These are phyloP conservation scores for Podila minutissima DNA, from an alignment of 192 early-diverging fungal genomes.

Conservation along the genomic window DNA sequence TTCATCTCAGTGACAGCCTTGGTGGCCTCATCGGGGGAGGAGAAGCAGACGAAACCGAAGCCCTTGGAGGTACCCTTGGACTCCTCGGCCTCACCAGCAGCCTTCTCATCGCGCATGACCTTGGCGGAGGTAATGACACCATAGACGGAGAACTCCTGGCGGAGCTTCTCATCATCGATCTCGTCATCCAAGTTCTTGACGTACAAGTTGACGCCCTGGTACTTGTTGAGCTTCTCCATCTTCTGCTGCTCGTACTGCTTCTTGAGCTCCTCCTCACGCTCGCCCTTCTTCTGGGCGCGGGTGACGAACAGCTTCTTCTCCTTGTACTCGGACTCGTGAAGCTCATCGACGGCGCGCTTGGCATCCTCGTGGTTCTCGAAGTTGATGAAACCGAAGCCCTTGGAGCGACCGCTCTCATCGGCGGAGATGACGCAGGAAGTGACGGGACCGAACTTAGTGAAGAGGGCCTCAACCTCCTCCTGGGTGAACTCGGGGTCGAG, in stretches of 20 bases:
- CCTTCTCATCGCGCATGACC: conserved; percentile 97
- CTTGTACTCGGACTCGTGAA: conserved; percentile 92
- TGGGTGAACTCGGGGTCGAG: conserved; percentile 82
- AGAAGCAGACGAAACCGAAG: conserved; percentile 99
- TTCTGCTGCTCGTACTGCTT: conserved; percentile 95
- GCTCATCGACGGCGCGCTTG: conserved; percentile 85
- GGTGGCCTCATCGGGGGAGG: conserved; percentile 97
- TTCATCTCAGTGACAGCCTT: conserved; percentile 99
- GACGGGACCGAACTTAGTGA: conserved; percentile 82
- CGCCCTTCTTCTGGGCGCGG: conserved; percentile 98
- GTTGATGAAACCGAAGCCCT: conserved; percentile 99
- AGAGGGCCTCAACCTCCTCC: conserved; percentile 82
- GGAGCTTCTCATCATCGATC: conserved; percentile 95
- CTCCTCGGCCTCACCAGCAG: conserved; percentile 35
- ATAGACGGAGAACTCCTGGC: conserved; percentile 95
- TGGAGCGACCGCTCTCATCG: conserved; percentile 86
- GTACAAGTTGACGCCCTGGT: conserved; percentile 99
- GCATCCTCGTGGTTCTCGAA: conserved; percentile 92
- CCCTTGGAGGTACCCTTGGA: conserved; percentile 78
- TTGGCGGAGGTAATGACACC: conserved; percentile 97
- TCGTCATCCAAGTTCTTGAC: conserved; percentile 98
- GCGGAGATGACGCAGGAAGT: conserved; percentile 81
- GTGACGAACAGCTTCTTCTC: conserved; percentile 94
- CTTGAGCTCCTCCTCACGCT: conserved; percentile 97
- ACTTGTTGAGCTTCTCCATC: conserved; percentile 97